Evolutionary conservation across 371 early-diverging fungal species (phyloP).

Genomic region (Apophysomyces trapeziformis): DNA sequence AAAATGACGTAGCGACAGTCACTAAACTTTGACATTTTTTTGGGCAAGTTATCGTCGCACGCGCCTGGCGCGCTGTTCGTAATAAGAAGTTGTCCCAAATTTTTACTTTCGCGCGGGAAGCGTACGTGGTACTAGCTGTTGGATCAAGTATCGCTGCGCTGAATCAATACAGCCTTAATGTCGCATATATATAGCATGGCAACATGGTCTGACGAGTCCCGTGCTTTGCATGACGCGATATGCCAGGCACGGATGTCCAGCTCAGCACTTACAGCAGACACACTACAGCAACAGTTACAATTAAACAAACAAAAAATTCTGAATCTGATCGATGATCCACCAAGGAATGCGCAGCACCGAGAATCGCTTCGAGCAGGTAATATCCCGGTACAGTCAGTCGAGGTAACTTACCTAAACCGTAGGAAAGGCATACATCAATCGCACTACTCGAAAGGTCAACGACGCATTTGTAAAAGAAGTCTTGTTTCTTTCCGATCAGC

Average conservation of each 20-base stretch:
- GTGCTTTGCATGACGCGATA: conserved; percentile 31
- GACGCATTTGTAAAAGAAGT: conserved; percentile 71
- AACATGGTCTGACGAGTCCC: conserved; percentile 32
- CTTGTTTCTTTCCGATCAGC: conserved; percentile 75
- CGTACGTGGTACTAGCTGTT: not conserved
- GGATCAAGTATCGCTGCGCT: conserved; percentile 1
- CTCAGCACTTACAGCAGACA: conserved; percentile 21
- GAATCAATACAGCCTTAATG: not conserved
- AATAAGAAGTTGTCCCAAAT: not conserved
- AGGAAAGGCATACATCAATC: conserved; percentile 59
- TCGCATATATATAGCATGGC: conserved; percentile 20
- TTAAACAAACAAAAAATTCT: conserved; percentile 41
- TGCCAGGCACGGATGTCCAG: conserved; percentile 37
- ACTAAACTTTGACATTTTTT: conserved; percentile 2
- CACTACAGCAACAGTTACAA: conserved; percentile 31
- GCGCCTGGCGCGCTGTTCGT: conserved; percentile 3
- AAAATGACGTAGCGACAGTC: conserved; percentile 2
- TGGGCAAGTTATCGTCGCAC: not conserved
- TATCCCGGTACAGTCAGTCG: not conserved
- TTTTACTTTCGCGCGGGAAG: not conserved
- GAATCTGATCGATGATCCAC: conserved; percentile 50
- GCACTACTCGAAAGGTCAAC: conserved; percentile 61
- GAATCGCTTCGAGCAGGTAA: conserved; percentile 56
- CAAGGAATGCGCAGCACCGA: conserved; percentile 54
- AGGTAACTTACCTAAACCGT: not conserved